Conservation (phyloP, 2,329 filamentous ascomycete genomes). For the Teratosphaeriaceae sp. region DNA sequence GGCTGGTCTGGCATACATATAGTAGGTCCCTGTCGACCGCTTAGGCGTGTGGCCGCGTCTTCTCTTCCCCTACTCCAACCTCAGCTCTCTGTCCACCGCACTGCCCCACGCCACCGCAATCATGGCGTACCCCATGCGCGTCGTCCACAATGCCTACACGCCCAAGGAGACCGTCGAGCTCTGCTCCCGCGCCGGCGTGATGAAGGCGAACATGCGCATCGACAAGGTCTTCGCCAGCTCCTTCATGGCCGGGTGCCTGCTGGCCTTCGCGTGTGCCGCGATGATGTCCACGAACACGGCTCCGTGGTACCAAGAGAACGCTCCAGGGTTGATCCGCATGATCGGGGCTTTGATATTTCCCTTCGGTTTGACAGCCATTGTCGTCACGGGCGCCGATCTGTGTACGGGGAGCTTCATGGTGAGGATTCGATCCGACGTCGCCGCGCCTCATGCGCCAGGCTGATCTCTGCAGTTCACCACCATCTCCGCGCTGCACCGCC, state of each 20-base stretch:
- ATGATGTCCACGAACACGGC: constrained; percentile 27
- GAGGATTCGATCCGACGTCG: constrained; percentile 6
- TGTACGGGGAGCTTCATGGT: constrained; percentile 26
- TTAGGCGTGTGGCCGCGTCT: too few species aligned
- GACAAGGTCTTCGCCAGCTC: constrained; percentile 48
- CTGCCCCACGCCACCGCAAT: not conserved
- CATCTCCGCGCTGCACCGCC: constrained; percentile 32
- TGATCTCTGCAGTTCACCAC: constrained; percentile 12
- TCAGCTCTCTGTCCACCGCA: not conserved
- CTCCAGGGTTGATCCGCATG: constrained; percentile 25
- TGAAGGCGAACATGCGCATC: constrained; percentile 47
- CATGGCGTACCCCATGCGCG: constrained; percentile 4
- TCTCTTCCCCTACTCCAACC: not conserved
- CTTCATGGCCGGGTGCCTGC: constrained; percentile 45
- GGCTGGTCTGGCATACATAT: not conserved
- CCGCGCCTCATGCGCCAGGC: not conserved
- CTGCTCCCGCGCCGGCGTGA: constrained; percentile 43
- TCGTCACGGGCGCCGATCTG: constrained; percentile 27
- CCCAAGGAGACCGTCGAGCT: constrained; percentile 43
- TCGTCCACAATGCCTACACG: constrained; percentile 11
- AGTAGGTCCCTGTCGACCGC: too few species aligned
- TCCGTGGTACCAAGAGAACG: constrained; percentile 27
- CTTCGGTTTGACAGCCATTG: constrained; percentile 25
- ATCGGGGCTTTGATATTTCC: constrained; percentile 27
- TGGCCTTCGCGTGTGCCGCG: constrained; percentile 46